Evolutionary conservation across 2,329 filamentous ascomycete species (phyloP).

Genomic region (Onygenales sp.): DNA sequence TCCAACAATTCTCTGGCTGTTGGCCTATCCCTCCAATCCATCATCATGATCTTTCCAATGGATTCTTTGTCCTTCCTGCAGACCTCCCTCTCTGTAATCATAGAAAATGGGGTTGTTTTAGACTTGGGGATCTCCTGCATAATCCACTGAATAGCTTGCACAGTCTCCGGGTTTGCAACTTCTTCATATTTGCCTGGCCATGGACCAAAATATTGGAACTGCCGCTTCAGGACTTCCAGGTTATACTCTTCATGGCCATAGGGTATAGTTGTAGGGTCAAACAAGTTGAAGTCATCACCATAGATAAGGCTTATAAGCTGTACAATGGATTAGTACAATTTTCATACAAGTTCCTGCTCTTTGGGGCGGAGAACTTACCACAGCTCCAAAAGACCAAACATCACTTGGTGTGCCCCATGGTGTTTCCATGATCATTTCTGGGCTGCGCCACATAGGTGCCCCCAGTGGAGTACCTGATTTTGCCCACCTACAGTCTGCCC

Average conservation of each 20-base stretch:
- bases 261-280: not conserved
- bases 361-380: too few relatives aligned
- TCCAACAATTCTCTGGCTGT: not conserved
- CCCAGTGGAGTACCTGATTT: too few relatives aligned
- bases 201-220: constrained; percentile 6
- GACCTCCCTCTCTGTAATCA: not conserved
- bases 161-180: not conserved
- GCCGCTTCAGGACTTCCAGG: constrained; percentile 2
- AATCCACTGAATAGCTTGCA: not conserved
- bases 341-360: too few relatives aligned
- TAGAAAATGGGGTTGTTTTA: not conserved
- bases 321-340: not conserved
- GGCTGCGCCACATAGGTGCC: too few relatives aligned
- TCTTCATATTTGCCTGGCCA: constrained; percentile 4
- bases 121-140: not conserved
- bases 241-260: constrained; percentile 6
- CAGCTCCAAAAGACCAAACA: too few relatives aligned
- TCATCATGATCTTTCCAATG: not conserved
- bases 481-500: too few relatives aligned
- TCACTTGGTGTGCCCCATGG: too few relatives aligned
- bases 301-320: constrained; percentile 4
- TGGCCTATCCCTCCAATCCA: constrained; percentile 2
- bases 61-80: not conserved
- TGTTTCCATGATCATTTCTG: too few relatives aligned
- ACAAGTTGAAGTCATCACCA: constrained; percentile 6